Percentiles rank a stretch among this genome's conserved stretches.
Conservation (phyloP, 495 filamentous ascomycete genomes). For the Penicillium chermesinum region DNA sequence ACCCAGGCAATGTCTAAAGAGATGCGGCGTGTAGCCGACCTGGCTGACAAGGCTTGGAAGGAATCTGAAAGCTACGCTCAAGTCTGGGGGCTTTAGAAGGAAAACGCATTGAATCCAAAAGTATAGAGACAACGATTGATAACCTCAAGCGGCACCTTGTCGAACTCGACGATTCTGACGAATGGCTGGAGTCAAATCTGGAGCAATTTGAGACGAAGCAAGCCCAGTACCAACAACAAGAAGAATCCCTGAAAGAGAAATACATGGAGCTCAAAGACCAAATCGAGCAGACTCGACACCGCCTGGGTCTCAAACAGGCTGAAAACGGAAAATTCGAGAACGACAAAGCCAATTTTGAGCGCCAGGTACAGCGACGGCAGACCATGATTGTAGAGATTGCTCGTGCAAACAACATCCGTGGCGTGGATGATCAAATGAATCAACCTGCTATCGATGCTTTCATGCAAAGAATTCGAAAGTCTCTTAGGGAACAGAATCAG, state of each 20-base stretch:
- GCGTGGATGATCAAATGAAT: slow-evolving; percentile 73
- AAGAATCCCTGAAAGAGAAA: slow-evolving; percentile 51
- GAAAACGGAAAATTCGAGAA: slow-evolving; percentile 82
- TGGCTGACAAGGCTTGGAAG: slow-evolving; percentile 55
- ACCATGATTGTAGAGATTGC: slow-evolving; percentile 73
- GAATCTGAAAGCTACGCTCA: slow-evolving; percentile 57
- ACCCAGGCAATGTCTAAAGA: slow-evolving; percentile 51
- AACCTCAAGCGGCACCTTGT: slow-evolving; percentile 65
- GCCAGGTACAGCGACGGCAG: slow-evolving; percentile 63
- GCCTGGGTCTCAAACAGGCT: slow-evolving; percentile 65
- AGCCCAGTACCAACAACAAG: slow-evolving; percentile 55
- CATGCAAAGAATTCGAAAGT: slow-evolving; percentile 67
- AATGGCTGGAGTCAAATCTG: slow-evolving; percentile 69
- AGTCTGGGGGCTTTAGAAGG: slow-evolving; percentile 65
- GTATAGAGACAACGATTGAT: slow-evolving; percentile 58
- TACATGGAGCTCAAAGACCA: slow-evolving; percentile 60
- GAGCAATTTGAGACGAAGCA: slow-evolving; percentile 76
- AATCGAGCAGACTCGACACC: slow-evolving; percentile 52
- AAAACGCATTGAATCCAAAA: slow-evolving; percentile 66
- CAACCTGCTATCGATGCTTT: slow-evolving; percentile 70
- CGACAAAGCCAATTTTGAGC: slow-evolving; percentile 79
- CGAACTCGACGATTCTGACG: slow-evolving; percentile 72
- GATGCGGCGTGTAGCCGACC: slow-evolving; percentile 49
- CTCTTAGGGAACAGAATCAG: slow-evolving; percentile 70
- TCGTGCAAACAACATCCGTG: slow-evolving; percentile 72